These are phyloP conservation scores for Purshia tridentata DNA, from an alignment of 306 rosid genomes.

Conservation along the genomic window DNA sequence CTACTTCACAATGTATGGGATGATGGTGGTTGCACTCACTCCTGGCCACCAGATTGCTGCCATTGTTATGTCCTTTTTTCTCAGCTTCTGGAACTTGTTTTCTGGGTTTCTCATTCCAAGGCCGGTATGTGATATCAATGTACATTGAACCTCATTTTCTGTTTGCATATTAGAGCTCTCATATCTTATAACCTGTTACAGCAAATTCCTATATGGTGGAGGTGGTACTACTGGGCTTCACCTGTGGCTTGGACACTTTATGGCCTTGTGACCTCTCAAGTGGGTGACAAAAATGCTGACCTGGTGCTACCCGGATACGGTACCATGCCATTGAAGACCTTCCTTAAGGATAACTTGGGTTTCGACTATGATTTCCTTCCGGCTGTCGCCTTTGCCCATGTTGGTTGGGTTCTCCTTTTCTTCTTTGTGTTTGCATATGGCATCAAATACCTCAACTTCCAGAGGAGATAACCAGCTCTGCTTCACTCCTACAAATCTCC, in stretches of 20 bases:
- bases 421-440: slow-evolving; percentile 61
- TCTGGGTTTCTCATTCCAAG: slow-evolving; percentile 45
- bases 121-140: slow-evolving; percentile 20
- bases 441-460: slow-evolving; percentile 64
- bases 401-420: slow-evolving; percentile 47
- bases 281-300: slow-evolving; percentile 32
- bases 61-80: slow-evolving; percentile 39
- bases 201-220: slow-evolving; percentile 58
- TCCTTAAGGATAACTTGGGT: slow-evolving; percentile 39
- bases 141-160: not conserved
- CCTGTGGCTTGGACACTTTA: slow-evolving; percentile 53
- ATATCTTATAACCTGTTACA: not conserved
- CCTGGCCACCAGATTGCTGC: slow-evolving; percentile 49
- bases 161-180: not conserved
- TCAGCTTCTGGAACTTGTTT: slow-evolving; percentile 49
- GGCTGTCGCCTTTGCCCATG: slow-evolving; percentile 40
- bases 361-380: slow-evolving; percentile 51
- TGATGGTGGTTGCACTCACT: slow-evolving; percentile 53
- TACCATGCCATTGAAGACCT: slow-evolving; percentile 29
- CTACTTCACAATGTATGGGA: slow-evolving; percentile 50
- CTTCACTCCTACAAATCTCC: not conserved
- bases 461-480: slow-evolving; percentile 35
- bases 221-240: slow-evolving; percentile 51
- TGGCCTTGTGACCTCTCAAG: slow-evolving; percentile 43
- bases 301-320: slow-evolving; percentile 35